Evolutionary conservation across 805 yeast genomes (phyloP).

Genomic region (Candida railenensis): DNA sequence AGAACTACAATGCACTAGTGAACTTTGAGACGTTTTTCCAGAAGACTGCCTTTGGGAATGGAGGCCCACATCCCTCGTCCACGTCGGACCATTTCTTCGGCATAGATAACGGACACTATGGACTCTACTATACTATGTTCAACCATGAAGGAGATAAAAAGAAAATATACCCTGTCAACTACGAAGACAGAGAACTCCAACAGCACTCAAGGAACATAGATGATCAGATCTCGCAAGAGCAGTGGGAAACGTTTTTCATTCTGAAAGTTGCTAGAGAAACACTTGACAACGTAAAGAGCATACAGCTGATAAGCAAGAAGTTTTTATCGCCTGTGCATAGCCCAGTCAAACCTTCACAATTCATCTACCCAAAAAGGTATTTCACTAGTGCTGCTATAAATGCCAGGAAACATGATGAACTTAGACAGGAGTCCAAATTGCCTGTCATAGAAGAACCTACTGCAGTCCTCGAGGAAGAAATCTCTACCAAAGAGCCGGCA

Average conservation of each 20-base stretch:
- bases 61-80: constrained; percentile 21
- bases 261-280: constrained; percentile 30
- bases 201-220: background rate
- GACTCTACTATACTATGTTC: constrained; percentile 39
- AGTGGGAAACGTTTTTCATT: constrained; percentile 21
- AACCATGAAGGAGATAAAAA: constrained; percentile 30
- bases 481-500: background rate
- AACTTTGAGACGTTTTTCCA: constrained; percentile 8
- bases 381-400: background rate
- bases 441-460: constrained; percentile 3
- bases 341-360: constrained; percentile 8
- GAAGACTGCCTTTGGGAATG: constrained; percentile 7
- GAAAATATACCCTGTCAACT: constrained; percentile 4
- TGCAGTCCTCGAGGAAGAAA: no score
- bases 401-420: background rate
- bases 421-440: background rate
- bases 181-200: constrained; percentile 2
- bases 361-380: constrained; percentile 5
- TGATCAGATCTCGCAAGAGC: background rate
- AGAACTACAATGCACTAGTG: constrained; percentile 9
- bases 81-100: constrained; percentile 19
- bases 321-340: constrained; percentile 19
- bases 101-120: constrained; percentile 42
- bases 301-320: constrained; percentile 20
- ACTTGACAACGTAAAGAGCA: constrained; percentile 21